Evolutionary conservation across 768 basidiomycete genomes (phyloP).

Genomic region (Filobasidium floriforme): DNA sequence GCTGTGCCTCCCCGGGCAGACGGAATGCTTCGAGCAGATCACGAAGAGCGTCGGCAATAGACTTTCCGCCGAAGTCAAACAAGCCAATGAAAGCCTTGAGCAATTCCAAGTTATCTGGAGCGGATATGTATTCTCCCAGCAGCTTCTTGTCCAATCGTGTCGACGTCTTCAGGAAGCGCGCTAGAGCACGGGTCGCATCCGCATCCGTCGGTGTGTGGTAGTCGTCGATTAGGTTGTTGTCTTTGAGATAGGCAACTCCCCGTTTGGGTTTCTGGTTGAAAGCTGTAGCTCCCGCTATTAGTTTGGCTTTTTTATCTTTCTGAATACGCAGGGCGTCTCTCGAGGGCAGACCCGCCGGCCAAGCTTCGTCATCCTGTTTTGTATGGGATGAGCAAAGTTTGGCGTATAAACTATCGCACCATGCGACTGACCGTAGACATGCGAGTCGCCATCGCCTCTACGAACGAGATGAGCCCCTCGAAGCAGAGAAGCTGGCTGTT

Average conservation of each 20-base stretch:
- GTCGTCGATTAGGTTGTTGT: conserved; percentile 67
- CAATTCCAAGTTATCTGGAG: conserved; percentile 74
- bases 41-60: conserved; percentile 89
- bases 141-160: conserved; percentile 83
- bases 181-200: conserved; percentile 49
- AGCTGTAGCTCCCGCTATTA: conserved; percentile 69
- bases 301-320: conserved; percentile 74
- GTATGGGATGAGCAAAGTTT: conserved; percentile 29
- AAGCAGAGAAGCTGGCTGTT: conserved; percentile 79
- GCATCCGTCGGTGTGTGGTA: conserved; percentile 27
- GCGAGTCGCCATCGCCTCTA: conserved; percentile 77
- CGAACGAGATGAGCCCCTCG: conserved; percentile 75
- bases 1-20: conserved; percentile 89
- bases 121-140: conserved; percentile 85
- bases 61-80: conserved; percentile 77
- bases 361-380: not conserved
- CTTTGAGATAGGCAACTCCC: conserved; percentile 83
- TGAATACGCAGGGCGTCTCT: conserved; percentile 59
- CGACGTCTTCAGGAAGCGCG: conserved; percentile 74
- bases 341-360: conserved; percentile 24
- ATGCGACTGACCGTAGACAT: conserved; percentile 14
- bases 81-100: conserved; percentile 77
- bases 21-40: conserved; percentile 89
- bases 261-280: conserved; percentile 92
- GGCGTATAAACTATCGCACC: not conserved